Percentiles rank a stretch among this genome's conserved stretches.
Conservation (phyloP, 306 rosid genomes). For the Luffa acutangula region DNA sequence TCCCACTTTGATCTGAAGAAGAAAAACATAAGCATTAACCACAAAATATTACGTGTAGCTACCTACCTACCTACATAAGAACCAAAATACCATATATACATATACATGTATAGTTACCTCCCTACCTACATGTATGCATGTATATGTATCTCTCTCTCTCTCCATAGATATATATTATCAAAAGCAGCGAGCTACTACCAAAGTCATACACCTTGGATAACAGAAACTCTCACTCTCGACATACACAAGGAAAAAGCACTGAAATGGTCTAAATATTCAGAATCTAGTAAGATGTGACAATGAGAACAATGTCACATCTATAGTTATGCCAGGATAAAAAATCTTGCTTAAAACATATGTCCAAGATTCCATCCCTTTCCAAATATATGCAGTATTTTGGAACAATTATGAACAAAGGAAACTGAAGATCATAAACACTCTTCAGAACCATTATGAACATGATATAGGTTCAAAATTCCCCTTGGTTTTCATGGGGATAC, state of each 20-base stretch:
- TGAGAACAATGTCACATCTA: neutral
- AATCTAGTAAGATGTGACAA: neutral
- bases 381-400: neutral
- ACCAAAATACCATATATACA: neutral
- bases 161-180: neutral
- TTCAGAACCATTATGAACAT: neutral
- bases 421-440: neutral
- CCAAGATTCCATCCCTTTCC: neutral
- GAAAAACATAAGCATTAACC: constrained; percentile 15
- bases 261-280: neutral
- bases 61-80: neutral
- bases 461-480: neutral
- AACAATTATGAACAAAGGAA: neutral
- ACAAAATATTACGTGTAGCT: neutral
- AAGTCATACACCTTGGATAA: neutral
- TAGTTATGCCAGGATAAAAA: neutral
- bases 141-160: neutral
- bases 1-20: constrained; percentile 77
- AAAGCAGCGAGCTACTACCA: neutral
- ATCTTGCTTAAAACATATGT: neutral
- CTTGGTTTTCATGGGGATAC: neutral
- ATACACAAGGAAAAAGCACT: neutral
- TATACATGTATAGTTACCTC: neutral
- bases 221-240: neutral
- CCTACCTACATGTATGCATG: neutral